Evolutionary conservation across 495 filamentous ascomycete genomes (phyloP).

Genomic region (Thozetella sp.): DNA sequence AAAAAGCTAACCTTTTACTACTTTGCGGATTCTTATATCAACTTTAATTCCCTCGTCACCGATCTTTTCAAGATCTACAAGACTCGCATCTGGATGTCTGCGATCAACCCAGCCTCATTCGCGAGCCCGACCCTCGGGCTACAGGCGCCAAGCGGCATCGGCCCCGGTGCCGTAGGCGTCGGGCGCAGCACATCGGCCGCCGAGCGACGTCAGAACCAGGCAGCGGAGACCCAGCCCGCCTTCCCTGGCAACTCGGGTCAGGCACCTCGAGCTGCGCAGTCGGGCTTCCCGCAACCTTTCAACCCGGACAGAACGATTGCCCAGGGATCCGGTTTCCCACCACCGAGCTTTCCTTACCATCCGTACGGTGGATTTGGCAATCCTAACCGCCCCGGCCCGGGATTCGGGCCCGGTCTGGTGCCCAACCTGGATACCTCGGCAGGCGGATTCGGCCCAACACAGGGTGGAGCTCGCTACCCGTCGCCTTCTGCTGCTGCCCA

Average conservation of each 20-base stretch:
- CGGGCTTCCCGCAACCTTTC: constrained; percentile 34
- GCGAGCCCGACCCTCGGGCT: constrained; percentile 78
- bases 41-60: constrained; percentile 96
- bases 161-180: constrained; percentile 59
- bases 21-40: constrained; percentile 96
- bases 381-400: constrained; percentile 32
- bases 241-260: constrained; percentile 32
- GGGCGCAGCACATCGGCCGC: constrained; percentile 32
- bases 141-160: constrained; percentile 64
- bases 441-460: constrained; percentile 44
- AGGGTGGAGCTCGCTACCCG: constrained; percentile 42
- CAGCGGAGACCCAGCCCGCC: constrained; percentile 38
- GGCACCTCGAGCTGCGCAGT: constrained; percentile 35
- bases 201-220: constrained; percentile 48
- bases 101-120: constrained; percentile 97
- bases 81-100: constrained; percentile 99
- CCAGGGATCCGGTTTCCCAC: constrained; percentile 31
- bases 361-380: constrained; percentile 45
- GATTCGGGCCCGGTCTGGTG: constrained; percentile 36
- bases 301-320: constrained; percentile 33
- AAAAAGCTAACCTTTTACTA: constrained; percentile 99
- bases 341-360: constrained; percentile 37
- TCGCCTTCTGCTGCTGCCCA: constrained; percentile 29
- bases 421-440: constrained; percentile 41
- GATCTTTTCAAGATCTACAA: constrained; percentile 99